A percentile compares a stretch with the other conserved stretches of the same genome.
These are phyloP conservation scores for Erodium moschatum DNA, from an alignment of 441 rosid species.

Conservation along the genomic window DNA sequence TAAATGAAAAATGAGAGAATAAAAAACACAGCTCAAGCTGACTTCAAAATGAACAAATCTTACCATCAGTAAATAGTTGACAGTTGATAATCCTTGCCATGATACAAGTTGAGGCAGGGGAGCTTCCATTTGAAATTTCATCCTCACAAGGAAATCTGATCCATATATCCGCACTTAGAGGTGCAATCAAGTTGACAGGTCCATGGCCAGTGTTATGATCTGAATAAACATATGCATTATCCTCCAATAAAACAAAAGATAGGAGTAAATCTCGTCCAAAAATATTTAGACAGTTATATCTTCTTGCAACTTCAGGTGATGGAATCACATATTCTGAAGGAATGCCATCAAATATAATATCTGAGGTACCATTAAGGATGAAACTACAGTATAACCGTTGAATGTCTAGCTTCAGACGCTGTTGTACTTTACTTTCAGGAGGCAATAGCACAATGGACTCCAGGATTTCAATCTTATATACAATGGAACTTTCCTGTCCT, in stretches of 20 bases:
- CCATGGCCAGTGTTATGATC: constrained; percentile 27
- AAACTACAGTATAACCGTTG: constrained; percentile 51
- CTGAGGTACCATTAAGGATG: constrained; percentile 30
- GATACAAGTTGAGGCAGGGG: constrained; percentile 39
- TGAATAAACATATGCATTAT: constrained; percentile 33
- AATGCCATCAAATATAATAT: constrained; percentile 39
- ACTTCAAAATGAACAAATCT: constrained; percentile 24
- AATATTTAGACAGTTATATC: constrained; percentile 49
- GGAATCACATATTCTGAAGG: constrained; percentile 54
- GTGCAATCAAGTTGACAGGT: constrained; percentile 39
- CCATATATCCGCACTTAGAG: constrained; percentile 66
- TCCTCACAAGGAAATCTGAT: constrained; percentile 57
- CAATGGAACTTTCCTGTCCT: constrained; percentile 27
- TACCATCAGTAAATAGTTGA: constrained; percentile 69
- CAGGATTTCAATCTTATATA: constrained; percentile 66
- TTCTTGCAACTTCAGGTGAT: constrained; percentile 36
- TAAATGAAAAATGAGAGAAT: constrained; percentile 14
- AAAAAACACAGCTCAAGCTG: constrained; percentile 5
- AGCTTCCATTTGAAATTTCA: constrained; percentile 23
- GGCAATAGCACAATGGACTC: constrained; percentile 65
- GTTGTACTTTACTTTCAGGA: constrained; percentile 38
- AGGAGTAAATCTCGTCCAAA: constrained; percentile 61
- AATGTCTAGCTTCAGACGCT: constrained; percentile 51
- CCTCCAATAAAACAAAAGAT: constrained; percentile 36
- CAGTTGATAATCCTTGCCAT: constrained; percentile 59